phyloP scores from a whole-genome alignment of 768 basidiomycete genomes.

The Chalciporus pseudorubinellus region DNA sequence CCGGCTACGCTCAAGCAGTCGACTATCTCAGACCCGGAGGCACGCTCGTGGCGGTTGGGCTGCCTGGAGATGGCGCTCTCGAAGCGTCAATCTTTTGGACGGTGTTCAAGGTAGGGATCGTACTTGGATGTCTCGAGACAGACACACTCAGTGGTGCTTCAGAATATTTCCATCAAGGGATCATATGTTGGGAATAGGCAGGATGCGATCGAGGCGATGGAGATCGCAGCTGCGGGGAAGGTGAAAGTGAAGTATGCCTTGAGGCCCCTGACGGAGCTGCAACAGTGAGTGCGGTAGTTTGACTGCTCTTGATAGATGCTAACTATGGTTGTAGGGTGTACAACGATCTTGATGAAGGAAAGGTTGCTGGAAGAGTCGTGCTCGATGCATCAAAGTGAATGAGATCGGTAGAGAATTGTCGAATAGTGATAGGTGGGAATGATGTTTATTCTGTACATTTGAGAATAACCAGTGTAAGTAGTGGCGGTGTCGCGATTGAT shows the following conservation, averaged over 20 bases:
- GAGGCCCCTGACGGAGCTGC: conserved; percentile 50
- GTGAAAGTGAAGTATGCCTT: conserved; percentile 58
- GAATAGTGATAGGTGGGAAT: too few relatives aligned
- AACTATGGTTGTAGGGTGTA: not conserved
- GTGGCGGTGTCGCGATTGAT: not conserved
- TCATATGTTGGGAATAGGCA: conserved; percentile 60
- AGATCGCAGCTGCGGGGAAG: conserved; percentile 67
- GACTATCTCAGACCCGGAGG: conserved; percentile 76
- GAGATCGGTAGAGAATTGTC: too few relatives aligned
- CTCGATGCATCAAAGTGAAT: not conserved
- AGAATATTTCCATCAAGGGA: conserved; percentile 20
- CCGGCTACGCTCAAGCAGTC: conserved; percentile 52
- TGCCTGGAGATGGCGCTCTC: conserved; percentile 60
- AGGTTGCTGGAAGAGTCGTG: not conserved
- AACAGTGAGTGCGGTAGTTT: conserved; percentile 39
- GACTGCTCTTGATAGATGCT: not conserved
- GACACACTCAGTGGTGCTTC: not conserved
- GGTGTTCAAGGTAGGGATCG: conserved; percentile 49
- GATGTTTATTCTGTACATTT: too few relatives aligned
- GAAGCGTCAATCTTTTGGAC: conserved; percentile 70
- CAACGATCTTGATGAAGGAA: not conserved
- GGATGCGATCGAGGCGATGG: conserved; percentile 78
- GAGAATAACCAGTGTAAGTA: too few relatives aligned
- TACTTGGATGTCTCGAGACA: not conserved
- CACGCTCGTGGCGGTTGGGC: conserved; percentile 74